Evolutionary conservation across 768 basidiomycete genomes (phyloP), one percentile per base, ranked within the genome.

Genomic region (Boletus tylopilopsis): DNA sequence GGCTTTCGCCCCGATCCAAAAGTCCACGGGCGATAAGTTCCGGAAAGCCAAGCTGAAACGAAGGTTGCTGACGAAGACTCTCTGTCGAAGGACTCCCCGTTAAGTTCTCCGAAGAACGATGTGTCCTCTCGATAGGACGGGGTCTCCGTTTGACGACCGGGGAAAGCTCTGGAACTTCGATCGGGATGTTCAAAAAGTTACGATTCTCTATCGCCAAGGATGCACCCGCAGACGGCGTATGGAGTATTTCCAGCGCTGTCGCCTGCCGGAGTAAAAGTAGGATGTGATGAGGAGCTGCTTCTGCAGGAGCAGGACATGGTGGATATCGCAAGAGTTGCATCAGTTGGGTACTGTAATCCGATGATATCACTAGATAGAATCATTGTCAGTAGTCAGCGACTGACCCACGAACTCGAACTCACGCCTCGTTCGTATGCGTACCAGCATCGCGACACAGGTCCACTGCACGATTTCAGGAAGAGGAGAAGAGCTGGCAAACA

Each of bases 361-460:
- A 79, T 8, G 87, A 78, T 51, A 94, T 83, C 36, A 97, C 94
- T 95, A 60, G 24, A 51, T 19, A 46, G 35, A 34, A 33, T 46
- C 32, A 54, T 33, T 37, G 54, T 63, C 50, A 64, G 50, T 43
- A 29, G 19, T 13, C 45, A 48, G 46, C 10, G 13, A 37, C 25
- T 12, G 9, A 30, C 27, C 6, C 34, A 50, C 44, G 23, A 27
- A 29, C 42, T 16, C 16, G 22, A n/a, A n/a, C 90, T 70, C 58
- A 93, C 94, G 68, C 62, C 88, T 78, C 62, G 93, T 93, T 41
- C 96, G 85, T 60, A 97, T 90, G 45, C 96, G 84, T 47, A 98
- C 81, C 16, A 99, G 79, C 94, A 98, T 94, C 2, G 92, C 90
- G 18, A 97, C 84, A 62, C 91, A 94, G 43, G 95, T 73, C 86